These are phyloP conservation scores for Albugo candida DNA, from an alignment of 352 stramenopile genomes.

Conservation along the genomic window DNA sequence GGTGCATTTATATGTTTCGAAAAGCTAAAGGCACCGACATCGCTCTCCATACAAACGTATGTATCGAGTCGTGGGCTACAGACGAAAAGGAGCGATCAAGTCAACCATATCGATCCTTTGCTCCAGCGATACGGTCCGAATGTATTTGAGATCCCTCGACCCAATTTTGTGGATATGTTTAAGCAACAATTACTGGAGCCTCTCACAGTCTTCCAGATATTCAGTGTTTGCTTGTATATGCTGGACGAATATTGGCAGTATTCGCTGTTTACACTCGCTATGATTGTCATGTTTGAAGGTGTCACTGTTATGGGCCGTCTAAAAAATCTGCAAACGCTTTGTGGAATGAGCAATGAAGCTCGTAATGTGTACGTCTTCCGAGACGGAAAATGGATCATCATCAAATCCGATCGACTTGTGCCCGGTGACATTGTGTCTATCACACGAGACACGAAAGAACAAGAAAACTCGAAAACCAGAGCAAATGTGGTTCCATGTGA, in stretches of 20 bases:
- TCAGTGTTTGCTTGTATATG: slow-evolving; percentile 96
- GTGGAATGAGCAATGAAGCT: slow-evolving; percentile 81
- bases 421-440: slow-evolving; percentile 88
- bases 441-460: slow-evolving; percentile 67
- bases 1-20: slow-evolving; percentile 36
- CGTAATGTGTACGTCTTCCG: slow-evolving; percentile 84
- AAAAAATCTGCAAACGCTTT: slow-evolving; percentile 89
- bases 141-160: slow-evolving; percentile 88
- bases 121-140: slow-evolving; percentile 79
- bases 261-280: slow-evolving; percentile 95
- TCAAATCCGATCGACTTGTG: slow-evolving; percentile 77
- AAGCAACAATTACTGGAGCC: slow-evolving; percentile 94
- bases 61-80: slow-evolving; percentile 23
- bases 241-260: slow-evolving; percentile 99
- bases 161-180: slow-evolving; percentile 90
- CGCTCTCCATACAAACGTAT: slow-evolving; percentile 42
- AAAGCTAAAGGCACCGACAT: slow-evolving; percentile 55
- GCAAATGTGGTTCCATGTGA: slow-evolving; percentile 88
- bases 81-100: slow-evolving; percentile 17
- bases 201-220: slow-evolving; percentile 98
- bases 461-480: slow-evolving; percentile 54
- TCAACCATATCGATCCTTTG: slow-evolving; percentile 2
- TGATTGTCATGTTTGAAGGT: slow-evolving; percentile 97
- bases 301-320: slow-evolving; percentile 90
- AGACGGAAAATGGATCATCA: slow-evolving; percentile 55